These are phyloP conservation scores for Hypoxylon sp. DNA, from an alignment of 2,329 filamentous ascomycete genomes.

Conservation along the genomic window DNA sequence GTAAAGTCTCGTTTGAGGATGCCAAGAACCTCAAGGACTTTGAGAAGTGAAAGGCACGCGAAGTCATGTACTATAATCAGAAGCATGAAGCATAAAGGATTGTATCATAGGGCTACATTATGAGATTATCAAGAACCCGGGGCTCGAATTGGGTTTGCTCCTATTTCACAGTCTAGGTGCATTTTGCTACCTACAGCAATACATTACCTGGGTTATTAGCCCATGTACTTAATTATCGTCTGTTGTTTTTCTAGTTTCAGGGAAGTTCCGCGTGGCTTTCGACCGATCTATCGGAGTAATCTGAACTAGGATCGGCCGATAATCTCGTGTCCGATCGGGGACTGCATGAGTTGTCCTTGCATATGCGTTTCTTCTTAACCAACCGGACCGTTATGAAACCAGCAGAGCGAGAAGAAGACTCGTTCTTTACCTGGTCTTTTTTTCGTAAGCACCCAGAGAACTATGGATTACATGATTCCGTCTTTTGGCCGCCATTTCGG, in stretches of 20 bases:
- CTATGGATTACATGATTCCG: too few species aligned
- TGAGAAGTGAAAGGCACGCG: slow-evolving; percentile 46
- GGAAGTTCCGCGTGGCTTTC: slow-evolving; percentile 1
- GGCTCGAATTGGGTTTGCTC: neutral
- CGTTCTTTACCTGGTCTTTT: too few species aligned
- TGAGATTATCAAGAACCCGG: neutral
- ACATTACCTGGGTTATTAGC: too few species aligned
- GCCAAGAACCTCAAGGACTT: slow-evolving; percentile 69
- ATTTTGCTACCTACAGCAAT: neutral
- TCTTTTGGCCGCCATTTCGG: too few species aligned
- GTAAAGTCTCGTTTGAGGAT: slow-evolving; percentile 75
- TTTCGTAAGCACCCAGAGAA: too few species aligned
- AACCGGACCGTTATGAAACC: too few species aligned
- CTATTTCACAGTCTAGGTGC: neutral
- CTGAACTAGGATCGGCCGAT: slow-evolving; percentile 17
- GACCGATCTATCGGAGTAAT: slow-evolving; percentile 7
- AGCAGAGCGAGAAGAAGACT: too few species aligned
- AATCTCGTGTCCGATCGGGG: slow-evolving; percentile 5
- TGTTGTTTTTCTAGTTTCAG: neutral
- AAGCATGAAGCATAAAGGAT: neutral
- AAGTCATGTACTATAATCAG: slow-evolving; percentile 5
- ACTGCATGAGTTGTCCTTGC: neutral
- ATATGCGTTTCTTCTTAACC: too few species aligned
- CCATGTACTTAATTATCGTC: neutral
- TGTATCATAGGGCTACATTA: neutral